Percentiles rank a stretch among this genome's conserved stretches.
phyloP scores from a whole-genome alignment of 345 rosid species.

The Aegle marmelos region DNA sequence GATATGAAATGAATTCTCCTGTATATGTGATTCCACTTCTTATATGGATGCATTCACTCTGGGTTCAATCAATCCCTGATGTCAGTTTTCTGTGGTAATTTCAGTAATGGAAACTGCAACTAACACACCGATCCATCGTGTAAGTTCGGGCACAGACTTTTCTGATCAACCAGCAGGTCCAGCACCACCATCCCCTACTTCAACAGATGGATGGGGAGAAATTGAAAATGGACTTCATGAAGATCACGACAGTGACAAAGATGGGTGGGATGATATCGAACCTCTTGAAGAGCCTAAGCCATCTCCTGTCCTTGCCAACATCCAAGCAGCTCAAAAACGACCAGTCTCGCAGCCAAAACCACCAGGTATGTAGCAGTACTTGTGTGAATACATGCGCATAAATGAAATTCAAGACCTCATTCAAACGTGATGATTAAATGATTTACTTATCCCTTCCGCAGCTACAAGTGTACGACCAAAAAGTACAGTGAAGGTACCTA shows the following conservation, averaged over 20 bases:
- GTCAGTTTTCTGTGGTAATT: slow-evolving; percentile 18
- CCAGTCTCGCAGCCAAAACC: slow-evolving; percentile 63
- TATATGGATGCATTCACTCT: slow-evolving; percentile 3
- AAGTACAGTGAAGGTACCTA: slow-evolving; percentile 38
- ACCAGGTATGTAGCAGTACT: slow-evolving; percentile 44
- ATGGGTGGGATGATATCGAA: slow-evolving; percentile 97
- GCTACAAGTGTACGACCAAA: slow-evolving; percentile 63
- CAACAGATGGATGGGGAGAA: slow-evolving; percentile 99
- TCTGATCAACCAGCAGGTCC: slow-evolving; percentile 49
- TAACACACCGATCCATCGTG: slow-evolving; percentile 41
- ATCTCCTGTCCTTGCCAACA: slow-evolving; percentile 69
- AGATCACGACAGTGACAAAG: slow-evolving; percentile 75
- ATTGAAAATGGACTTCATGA: slow-evolving; percentile 75
- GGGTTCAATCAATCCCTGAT: slow-evolving; percentile 14
- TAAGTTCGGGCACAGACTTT: slow-evolving; percentile 65
- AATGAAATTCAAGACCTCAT: neutral
- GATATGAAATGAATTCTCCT: neutral
- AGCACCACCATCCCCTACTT: slow-evolving; percentile 74
- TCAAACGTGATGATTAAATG: neutral
- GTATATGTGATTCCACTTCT: neutral
- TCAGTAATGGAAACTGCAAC: slow-evolving; percentile 55
- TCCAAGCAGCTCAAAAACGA: slow-evolving; percentile 92
- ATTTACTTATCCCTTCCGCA: slow-evolving; percentile 20
- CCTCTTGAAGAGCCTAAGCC: slow-evolving; percentile 89
- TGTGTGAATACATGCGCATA: neutral